Evolutionary conservation across 805 yeast genomes (phyloP).

Genomic region (Ogataea parapolymorpha): DNA sequence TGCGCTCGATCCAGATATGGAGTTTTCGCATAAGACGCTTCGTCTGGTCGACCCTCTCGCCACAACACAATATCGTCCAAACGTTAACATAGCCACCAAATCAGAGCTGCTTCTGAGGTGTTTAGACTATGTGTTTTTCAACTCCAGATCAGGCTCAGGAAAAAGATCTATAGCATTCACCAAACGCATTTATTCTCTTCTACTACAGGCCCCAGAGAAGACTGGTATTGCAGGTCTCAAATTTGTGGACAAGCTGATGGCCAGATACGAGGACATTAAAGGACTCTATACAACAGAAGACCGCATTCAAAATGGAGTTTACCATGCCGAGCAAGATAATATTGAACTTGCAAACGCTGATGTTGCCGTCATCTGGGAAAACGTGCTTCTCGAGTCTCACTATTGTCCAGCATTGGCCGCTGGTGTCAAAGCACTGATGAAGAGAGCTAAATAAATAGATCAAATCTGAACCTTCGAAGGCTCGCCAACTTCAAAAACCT

Average conservation of each 20-base stretch:
- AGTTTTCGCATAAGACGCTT: conserved; percentile 76
- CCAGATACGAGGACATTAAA: conserved; percentile 65
- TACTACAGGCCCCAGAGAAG: conserved; percentile 82
- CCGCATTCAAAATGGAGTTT: conserved; percentile 75
- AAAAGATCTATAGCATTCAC: conserved; percentile 76
- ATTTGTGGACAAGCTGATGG: conserved; percentile 71
- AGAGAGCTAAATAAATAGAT: conserved; percentile 29
- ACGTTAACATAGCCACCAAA: conserved; percentile 84
- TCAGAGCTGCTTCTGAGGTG: conserved; percentile 78
- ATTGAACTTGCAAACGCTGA: conserved; percentile 79
- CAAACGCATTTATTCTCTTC: conserved; percentile 67
- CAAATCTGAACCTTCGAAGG: background rate
- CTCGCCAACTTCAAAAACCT: conserved; percentile 7
- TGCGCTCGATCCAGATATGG: conserved; percentile 78
- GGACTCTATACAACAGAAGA: conserved; percentile 88
- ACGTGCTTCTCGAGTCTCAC: conserved; percentile 71
- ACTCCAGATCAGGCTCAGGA: conserved; percentile 63
- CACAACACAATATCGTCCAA: conserved; percentile 45
- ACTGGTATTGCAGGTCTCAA: conserved; percentile 74
- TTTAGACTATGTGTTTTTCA: conserved; percentile 77
- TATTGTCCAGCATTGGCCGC: conserved; percentile 79
- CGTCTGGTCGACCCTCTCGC: conserved; percentile 76
- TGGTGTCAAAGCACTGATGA: conserved; percentile 47
- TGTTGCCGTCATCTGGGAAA: conserved; percentile 91
- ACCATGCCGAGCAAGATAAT: conserved; percentile 59